Conservation (phyloP, 2,329 filamentous ascomycete species). For the Pseudovirgaria hyperparasitica region DNA sequence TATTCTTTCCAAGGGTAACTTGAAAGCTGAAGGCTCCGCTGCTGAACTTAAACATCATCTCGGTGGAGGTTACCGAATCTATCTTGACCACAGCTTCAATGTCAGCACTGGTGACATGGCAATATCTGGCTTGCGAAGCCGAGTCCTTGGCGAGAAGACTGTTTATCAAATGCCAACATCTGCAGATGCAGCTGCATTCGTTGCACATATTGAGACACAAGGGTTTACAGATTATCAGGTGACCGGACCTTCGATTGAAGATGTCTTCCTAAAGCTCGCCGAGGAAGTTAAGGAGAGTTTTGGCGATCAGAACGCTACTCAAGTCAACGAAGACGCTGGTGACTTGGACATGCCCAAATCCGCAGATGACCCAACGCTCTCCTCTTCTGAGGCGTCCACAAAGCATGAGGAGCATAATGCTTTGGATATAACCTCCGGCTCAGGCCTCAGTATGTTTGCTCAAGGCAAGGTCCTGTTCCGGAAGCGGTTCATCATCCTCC, state of each 20-base stretch:
- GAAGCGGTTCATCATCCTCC: conserved; percentile 67
- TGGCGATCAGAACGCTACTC: conserved; percentile 12
- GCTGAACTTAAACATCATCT: conserved; percentile 73
- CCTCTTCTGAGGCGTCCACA: conserved; percentile 17
- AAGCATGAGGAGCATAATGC: conserved; percentile 19
- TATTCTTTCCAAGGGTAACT: conserved; percentile 70
- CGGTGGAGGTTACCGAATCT: conserved; percentile 72
- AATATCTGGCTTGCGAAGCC: conserved; percentile 22
- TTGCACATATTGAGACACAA: conserved; percentile 52
- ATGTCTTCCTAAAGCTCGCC: conserved; percentile 78
- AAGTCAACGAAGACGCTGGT: conserved; percentile 7
- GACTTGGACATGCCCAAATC: conserved; percentile 8
- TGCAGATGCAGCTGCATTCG: conserved; percentile 55
- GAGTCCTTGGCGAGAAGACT: conserved; percentile 47
- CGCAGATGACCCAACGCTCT: conserved; percentile 8
- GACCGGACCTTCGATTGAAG: conserved; percentile 80
- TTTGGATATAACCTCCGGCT: conserved; percentile 49
- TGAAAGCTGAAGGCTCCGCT: conserved; percentile 73
- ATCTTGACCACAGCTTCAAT: conserved; percentile 27
- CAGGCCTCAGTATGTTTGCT: conserved; percentile 52
- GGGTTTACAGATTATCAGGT: conserved; percentile 70
- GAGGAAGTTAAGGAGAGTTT: conserved; percentile 57
- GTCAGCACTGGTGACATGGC: conserved; percentile 33
- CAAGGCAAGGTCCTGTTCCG: conserved; percentile 65
- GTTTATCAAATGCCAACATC: conserved; percentile 63